Base-by-base conservation (phyloP, 306 rosid species). In the Ziziphus jujuba region DNA sequence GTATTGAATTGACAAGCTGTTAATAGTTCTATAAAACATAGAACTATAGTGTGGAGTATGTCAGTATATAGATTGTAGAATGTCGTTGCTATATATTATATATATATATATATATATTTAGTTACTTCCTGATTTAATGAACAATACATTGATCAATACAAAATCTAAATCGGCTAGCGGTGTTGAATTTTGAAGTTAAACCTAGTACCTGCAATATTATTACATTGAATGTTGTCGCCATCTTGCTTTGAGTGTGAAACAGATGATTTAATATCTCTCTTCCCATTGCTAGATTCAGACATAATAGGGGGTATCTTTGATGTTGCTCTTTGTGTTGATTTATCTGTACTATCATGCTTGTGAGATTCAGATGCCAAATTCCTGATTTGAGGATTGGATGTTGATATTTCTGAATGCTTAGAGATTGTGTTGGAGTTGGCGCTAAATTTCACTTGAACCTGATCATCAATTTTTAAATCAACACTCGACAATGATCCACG, bases 221-320 rank as follows among this genome's bases (percentile, higher is more conserved):
- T 28, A 28, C 33, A 2, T 28, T 28, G 33, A 76, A 77, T 49
- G 74, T 80, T 87, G 62, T 87, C 92, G 25, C 80, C 87, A 14
- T 84, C 92, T 77, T 69, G 87, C 82, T 83, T 88, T 56, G 82
- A 45, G 74, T 73, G 92, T 60, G 58, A 70, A 69, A 53, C 60
- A 9, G 85, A 40, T 36, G 80, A 21, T 56, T 79, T 56, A 61
- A 9, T 35, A 16, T 89, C 95, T 7, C 47, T 24, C 62, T 69
- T 79, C 77, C 73, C 91, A 50, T 63, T 71, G 61, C 82, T 74
- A 22, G 78, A 45, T 65, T 75, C 87, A 0, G 57, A 45, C 33
- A 83, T 24, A 58, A 55, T 55, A 1, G 83, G 61, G 44, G 78
- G 43, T 50, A 71, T 75, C 73, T 84, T 84, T 22, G 83, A 66